These are phyloP conservation scores for Pseudocercospora fuligena DNA, from an alignment of 2,329 filamentous ascomycete species.

Conservation along the genomic window DNA sequence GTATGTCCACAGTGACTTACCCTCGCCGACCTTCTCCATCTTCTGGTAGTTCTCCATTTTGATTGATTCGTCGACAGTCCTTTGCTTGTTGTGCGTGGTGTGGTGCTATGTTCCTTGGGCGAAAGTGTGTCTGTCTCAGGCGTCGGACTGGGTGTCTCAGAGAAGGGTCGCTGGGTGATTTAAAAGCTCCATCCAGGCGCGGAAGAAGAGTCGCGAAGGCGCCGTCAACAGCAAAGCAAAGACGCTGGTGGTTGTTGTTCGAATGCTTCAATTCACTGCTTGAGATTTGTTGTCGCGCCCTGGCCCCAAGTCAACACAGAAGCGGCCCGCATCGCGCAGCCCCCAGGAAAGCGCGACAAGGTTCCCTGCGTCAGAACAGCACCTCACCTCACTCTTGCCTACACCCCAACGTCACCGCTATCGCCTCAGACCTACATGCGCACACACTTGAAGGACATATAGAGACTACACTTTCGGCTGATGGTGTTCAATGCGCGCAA, in stretches of 20 bases:
- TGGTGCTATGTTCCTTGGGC: not conserved
- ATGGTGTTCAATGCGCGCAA: not conserved
- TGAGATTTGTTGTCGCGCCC: slow-evolving; percentile 9
- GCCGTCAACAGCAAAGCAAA: slow-evolving; percentile 3
- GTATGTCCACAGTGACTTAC: slow-evolving; percentile 54
- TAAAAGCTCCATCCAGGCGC: slow-evolving; percentile 15
- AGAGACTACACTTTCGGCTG: not conserved
- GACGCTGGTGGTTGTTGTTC: not conserved
- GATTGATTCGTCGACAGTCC: not conserved
- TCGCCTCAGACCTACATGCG: not conserved
- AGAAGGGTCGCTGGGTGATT: not conserved
- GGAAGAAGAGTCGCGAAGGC: slow-evolving; percentile 12
- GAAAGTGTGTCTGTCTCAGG: not conserved
- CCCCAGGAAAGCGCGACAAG: slow-evolving; percentile 5
- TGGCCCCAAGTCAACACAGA: slow-evolving; percentile 2
- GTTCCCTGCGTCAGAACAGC: not conserved
- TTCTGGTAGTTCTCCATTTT: slow-evolving; percentile 74
- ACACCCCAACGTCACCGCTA: no score
- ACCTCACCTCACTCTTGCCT: not conserved
- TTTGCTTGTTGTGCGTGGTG: not conserved
- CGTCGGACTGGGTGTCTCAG: not conserved
- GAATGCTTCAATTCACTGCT: not conserved
- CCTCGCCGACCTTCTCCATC: slow-evolving; percentile 95
- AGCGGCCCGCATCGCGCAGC: not conserved
- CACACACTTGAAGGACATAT: not conserved